Evolutionary conservation across 257 asterid genomes (phyloP), one percentile per base, ranked within the genome.

Genomic region (Plectranthus barbatus): DNA sequence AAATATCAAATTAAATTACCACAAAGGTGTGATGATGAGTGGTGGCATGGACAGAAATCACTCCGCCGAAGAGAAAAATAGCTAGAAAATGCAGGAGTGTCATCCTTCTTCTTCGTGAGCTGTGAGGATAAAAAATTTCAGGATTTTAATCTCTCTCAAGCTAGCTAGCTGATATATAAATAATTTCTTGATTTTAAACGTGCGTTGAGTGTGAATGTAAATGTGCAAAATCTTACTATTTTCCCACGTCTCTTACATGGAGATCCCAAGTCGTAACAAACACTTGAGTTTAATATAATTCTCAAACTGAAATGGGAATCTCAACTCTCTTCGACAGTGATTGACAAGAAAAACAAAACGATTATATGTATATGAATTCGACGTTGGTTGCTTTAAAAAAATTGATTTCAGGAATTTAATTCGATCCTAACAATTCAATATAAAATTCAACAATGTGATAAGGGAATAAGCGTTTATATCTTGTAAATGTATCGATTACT

Each of bases 211-310:
- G 52, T 45, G 51, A 6, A 10, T 44, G 56, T 51, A 17, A n/a
- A n/a, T n/a, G 31, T 50, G 56, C 26, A 9, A 26, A 6, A n/a
- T 52, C 7, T n/a, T n/a, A n/a, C 44, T 12, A 23, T 52, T 44
- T 2, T 41, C 14, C 55, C 77, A 66, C 77, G 77, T 59, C 64
- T 66, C 72, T 66, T n/a, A n/a, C n/a, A n/a, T n/a, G n/a, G n/a
- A n/a, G n/a, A n/a, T 51, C 53, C 24, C 0, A 6, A 45, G 12
- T 9, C 13, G 6, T 50, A 51, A 47, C 68, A 36, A 51, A 39
- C 40, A 49, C 49, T 56, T 56, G 18, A 31, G 14, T 40, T 36
- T 47, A n/a, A n/a, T n/a, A n/a, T 55, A 31, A 24, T 21, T 56
- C 24, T 46, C 66, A 45, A 41, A 17, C n/a, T n/a, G n/a, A 2